These are phyloP conservation scores for Spinellus fusiger DNA, from an alignment of 192 early-diverging fungal species.

Conservation along the genomic window DNA sequence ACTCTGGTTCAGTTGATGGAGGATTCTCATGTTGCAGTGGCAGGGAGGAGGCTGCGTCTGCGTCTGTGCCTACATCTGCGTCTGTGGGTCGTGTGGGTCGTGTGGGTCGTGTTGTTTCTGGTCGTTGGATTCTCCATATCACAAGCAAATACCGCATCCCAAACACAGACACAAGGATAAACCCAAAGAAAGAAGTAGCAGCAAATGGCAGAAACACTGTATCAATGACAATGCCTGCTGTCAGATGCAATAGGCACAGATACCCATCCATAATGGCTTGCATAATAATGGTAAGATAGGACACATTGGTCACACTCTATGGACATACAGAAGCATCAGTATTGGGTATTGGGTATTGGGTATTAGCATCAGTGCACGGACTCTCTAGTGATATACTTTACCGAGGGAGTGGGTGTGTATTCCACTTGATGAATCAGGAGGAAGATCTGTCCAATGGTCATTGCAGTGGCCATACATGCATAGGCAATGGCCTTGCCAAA, in stretches of 20 bases:
- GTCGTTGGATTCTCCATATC: slow-evolving; percentile 62
- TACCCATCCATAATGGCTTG: slow-evolving; percentile 63
- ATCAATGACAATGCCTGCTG: slow-evolving; percentile 48
- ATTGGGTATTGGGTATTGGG: background rate
- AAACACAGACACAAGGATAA: slow-evolving; percentile 61
- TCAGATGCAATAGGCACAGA: slow-evolving; percentile 54
- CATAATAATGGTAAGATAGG: slow-evolving; percentile 56
- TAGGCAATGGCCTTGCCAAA: slow-evolving; percentile 45
- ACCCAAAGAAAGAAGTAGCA: slow-evolving; percentile 55
- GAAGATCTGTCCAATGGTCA: slow-evolving; percentile 32
- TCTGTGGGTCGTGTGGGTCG: slow-evolving; percentile 21
- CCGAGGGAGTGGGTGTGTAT: slow-evolving; percentile 60
- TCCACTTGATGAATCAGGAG: slow-evolving; percentile 59
- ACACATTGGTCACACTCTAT: slow-evolving; percentile 57
- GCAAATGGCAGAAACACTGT: slow-evolving; percentile 54
- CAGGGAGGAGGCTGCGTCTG: background rate
- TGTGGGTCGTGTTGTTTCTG: slow-evolving; percentile 41
- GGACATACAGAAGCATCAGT: background rate
- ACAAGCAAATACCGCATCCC: slow-evolving; percentile 65
- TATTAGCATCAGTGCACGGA: background rate
- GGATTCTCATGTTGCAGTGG: background rate
- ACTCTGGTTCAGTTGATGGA: too few species aligned
- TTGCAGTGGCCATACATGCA: slow-evolving; percentile 37
- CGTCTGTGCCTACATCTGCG: background rate
- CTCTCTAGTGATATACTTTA: slow-evolving; percentile 20